Evolutionary conservation across 306 rosid genomes (phyloP), one percentile per base, ranked within the genome.

Genomic region (Vigna angularis): DNA sequence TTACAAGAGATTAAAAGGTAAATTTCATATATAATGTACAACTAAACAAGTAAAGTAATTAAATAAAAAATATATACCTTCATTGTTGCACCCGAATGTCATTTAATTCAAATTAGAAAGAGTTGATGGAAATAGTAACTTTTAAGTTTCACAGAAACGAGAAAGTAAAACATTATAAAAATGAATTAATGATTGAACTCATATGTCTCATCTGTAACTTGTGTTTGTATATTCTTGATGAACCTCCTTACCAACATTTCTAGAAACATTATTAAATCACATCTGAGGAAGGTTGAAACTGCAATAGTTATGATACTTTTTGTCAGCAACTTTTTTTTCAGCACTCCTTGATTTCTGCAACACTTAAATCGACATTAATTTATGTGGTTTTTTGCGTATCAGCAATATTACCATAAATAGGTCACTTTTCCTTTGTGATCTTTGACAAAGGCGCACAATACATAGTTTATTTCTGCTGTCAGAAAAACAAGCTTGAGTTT

Each of bases 261-360:
- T 32, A 55, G 49, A 30, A 30, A 45, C 78, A 3, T 70, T 26
- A 3, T 70, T 28, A 0, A 61, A 72, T 9, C 14, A 20, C 47
- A 71, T 42, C 65, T 51, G 69, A 75, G 83, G 84, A 77, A 75
- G 82, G 84, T 72, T 57, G 66, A 32, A 30, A 47, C 51, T 47
- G 10, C 47, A 42, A 70, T 11, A 38, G 26, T 55, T 10, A 15
- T 10, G 1, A 26, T 42, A 66, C 57, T 34, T 7, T 18, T 53
- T 69, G 58, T 34, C 67, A 32, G 66, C 34, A 36, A 28, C 55
- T 55, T n/a, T 59, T 73, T 30, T 59, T 73, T 66, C 73, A 57
- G 38, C 42, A 18, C 20, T 10, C 61, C 14, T 16, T 30, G 42
- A 7, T 24, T 15, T 13, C 16, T 56, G 9, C 18, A 57, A 70